A percentile compares a stretch with the other conserved stretches of the same genome.
Conservation (phyloP, 2,329 filamentous ascomycete species). For the Mariannaea elegans region DNA sequence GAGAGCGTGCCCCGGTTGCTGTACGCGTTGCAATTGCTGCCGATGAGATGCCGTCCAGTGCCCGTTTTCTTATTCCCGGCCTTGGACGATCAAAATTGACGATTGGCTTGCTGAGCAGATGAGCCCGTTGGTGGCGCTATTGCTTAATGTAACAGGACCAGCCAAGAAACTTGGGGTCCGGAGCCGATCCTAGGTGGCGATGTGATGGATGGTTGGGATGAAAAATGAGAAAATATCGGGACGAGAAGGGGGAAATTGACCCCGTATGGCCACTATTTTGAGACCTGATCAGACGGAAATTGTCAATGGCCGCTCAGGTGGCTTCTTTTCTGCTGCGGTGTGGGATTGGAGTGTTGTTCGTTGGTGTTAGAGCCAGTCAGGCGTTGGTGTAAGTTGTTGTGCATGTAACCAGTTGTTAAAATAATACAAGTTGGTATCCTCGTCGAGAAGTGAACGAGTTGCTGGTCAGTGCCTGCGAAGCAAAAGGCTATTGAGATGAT, state of each 20-base stretch:
- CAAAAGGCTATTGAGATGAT: constrained; percentile 2
- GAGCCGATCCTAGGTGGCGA: constrained; percentile 7
- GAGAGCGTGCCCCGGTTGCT: too few species aligned
- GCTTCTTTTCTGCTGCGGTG: constrained; percentile 2
- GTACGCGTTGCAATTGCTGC: neutral
- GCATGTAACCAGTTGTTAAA: neutral
- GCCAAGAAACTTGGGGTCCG: neutral
- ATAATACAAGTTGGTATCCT: too few species aligned
- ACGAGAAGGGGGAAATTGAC: constrained; percentile 19
- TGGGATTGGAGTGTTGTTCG: neutral
- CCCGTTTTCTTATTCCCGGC: constrained; percentile 21
- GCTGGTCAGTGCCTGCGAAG: constrained; percentile 12
- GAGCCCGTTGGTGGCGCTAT: constrained; percentile 32
- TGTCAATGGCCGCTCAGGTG: too few species aligned
- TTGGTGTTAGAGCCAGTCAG: neutral
- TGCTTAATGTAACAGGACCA: constrained; percentile 6
- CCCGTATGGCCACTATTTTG: constrained; percentile 19
- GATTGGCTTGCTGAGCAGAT: constrained; percentile 39
- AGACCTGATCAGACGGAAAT: constrained; percentile 16
- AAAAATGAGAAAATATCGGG: neutral
- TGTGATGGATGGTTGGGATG: constrained; percentile 11
- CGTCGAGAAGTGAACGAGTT: too few species aligned
- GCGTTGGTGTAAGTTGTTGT: neutral
- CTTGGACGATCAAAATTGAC: constrained; percentile 23
- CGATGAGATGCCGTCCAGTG: constrained; percentile 19